A percentile compares a stretch with the other conserved stretches of the same genome.
Conservation (phyloP, 345 rosid species). For the Eucalyptus cloeziana region DNA sequence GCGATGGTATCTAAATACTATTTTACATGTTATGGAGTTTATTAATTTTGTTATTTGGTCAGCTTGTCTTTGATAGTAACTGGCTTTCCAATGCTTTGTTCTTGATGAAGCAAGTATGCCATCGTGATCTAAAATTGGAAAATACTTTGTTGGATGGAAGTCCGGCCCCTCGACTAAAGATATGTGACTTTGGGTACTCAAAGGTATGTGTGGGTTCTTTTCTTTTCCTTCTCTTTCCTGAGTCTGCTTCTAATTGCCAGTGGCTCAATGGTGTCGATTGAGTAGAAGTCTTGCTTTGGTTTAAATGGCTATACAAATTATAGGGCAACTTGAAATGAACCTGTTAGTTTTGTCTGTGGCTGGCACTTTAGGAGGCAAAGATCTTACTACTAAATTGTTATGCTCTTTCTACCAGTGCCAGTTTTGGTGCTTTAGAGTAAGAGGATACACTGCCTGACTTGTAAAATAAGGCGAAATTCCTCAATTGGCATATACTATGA, state of each 20-base stretch:
- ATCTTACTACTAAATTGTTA: neutral
- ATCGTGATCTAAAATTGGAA: slow-evolving; percentile 86
- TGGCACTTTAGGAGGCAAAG: neutral
- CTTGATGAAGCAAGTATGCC: slow-evolving; percentile 80
- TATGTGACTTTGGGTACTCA: slow-evolving; percentile 95
- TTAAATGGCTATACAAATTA: neutral
- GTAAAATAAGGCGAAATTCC: neutral
- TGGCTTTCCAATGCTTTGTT: neutral
- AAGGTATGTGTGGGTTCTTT: slow-evolving; percentile 38
- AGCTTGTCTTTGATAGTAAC: neutral
- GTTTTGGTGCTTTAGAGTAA: neutral
- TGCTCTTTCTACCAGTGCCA: neutral
- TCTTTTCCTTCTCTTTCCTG: neutral
- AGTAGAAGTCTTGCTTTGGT: neutral
- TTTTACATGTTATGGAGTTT: neutral
- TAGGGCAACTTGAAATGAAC: neutral
- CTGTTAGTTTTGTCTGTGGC: neutral
- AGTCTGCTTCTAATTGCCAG: neutral
- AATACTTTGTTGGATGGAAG: slow-evolving; percentile 91
- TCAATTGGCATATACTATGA: neutral
- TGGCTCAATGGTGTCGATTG: neutral
- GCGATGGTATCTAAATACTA: slow-evolving; percentile 56
- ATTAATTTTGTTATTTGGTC: neutral
- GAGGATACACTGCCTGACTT: neutral
- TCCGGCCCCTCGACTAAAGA: slow-evolving; percentile 87